Evolutionary conservation across 371 early-diverging fungal species (phyloP).

Genomic region (Mucor circinelloides): DNA sequence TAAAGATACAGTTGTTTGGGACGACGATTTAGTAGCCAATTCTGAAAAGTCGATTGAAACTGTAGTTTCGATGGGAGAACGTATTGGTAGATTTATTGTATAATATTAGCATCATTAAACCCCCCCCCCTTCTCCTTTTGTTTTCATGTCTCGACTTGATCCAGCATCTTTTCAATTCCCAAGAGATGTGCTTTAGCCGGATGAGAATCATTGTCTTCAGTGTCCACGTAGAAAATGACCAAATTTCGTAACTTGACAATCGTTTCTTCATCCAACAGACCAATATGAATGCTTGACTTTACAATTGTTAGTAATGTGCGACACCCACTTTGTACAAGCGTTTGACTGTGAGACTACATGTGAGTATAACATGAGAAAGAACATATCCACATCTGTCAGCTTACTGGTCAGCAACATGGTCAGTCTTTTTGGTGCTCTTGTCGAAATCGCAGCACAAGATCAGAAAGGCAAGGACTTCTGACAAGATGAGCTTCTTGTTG

Average conservation of each 20-base stretch:
- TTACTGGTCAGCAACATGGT: no score
- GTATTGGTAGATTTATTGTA: conserved; percentile 29
- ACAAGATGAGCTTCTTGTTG: no score
- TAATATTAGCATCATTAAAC: no score
- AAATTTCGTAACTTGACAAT: neutral
- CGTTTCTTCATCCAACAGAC: neutral
- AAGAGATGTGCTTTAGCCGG: neutral
- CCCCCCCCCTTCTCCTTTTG: no score
- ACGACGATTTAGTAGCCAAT: conserved; percentile 59
- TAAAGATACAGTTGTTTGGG: conserved; percentile 58
- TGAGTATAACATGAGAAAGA: neutral
- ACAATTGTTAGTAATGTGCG: neutral
- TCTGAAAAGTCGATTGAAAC: conserved; percentile 61
- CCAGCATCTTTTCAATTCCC: neutral
- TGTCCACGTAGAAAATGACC: neutral
- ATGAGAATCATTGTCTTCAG: neutral
- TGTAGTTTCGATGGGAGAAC: conserved; percentile 45
- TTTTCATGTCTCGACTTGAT: neutral
- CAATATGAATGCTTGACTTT: neutral
- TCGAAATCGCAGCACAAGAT: no score
- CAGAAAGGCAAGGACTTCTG: no score
- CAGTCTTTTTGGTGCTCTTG: no score
- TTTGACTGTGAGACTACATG: neutral
- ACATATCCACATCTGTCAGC: no score
- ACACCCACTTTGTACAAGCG: neutral